These are phyloP conservation scores for Cymbopogon citratus DNA, from an alignment of 176 grass and related monocot species.

Conservation along the genomic window DNA sequence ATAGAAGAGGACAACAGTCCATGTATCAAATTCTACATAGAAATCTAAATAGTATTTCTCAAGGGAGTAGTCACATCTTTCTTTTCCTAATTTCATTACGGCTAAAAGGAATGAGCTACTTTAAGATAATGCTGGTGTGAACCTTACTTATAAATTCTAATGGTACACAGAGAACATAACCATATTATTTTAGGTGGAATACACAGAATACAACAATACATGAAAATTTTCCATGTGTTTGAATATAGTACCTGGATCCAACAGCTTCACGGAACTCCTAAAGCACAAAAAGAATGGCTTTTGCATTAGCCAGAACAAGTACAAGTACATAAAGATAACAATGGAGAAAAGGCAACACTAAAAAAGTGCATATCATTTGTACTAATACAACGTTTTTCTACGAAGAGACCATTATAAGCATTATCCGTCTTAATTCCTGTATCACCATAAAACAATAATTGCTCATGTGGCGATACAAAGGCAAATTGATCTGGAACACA, in stretches of 20 bases:
- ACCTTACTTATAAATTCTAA: not conserved
- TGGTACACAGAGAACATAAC: not conserved
- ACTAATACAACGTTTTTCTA: not conserved
- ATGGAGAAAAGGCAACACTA: not conserved
- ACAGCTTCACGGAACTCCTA: constrained; percentile 48
- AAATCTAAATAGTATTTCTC: not conserved
- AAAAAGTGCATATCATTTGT: not conserved
- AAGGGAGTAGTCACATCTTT: not conserved
- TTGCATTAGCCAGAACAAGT: constrained; percentile 32
- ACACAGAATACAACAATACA: not conserved
- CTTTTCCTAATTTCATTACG: not conserved
- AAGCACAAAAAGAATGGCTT: constrained; percentile 34
- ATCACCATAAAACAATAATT: not conserved
- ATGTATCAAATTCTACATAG: constrained; percentile 15
- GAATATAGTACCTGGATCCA: constrained; percentile 54
- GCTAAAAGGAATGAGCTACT: not conserved
- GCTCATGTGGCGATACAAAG: not conserved
- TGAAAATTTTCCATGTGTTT: constrained; percentile 1
- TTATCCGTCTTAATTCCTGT: not conserved
- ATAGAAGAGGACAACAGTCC: not conserved
- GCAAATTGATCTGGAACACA: not conserved
- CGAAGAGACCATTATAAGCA: not conserved
- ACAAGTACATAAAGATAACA: not conserved
- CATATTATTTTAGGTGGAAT: not conserved
- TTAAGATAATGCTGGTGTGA: not conserved